phyloP scores from a whole-genome alignment of 2,329 filamentous ascomycete genomes.

The Colletotrichum tabaci region DNA sequence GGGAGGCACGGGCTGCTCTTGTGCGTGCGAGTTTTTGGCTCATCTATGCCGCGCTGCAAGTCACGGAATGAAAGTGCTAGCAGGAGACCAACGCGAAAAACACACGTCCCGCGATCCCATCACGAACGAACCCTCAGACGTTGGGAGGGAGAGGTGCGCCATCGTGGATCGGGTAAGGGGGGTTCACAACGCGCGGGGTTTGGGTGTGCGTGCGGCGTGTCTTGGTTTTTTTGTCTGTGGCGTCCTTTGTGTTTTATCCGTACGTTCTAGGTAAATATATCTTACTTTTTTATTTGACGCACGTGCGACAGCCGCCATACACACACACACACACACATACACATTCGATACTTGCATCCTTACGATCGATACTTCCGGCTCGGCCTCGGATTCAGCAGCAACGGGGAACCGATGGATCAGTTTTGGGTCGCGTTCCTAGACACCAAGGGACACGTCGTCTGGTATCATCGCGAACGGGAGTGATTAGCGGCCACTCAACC shows the following conservation, averaged over 20 bases:
- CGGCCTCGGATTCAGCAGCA: constrained; percentile 27
- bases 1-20: background rate
- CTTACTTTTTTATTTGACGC: too few relatives aligned
- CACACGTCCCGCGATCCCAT: constrained; percentile 25
- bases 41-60: background rate
- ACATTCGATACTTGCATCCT: background rate
- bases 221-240: background rate
- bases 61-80: background rate
- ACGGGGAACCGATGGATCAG: background rate
- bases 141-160: constrained; percentile 3
- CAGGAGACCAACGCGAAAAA: constrained; percentile 34
- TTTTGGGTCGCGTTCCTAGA: background rate
- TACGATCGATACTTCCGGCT: constrained; percentile 11
- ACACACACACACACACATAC: background rate
- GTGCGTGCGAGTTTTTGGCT: background rate
- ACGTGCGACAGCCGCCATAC: background rate
- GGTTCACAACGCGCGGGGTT: constrained; percentile 9
- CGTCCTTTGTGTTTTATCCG: too few relatives aligned
- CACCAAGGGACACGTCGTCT: background rate
- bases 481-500: background rate
- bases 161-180: constrained; percentile 11
- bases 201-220: constrained; percentile 1
- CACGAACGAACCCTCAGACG: constrained; percentile 32
- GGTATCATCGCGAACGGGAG: constrained; percentile 17
- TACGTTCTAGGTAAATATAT: background rate